Percentiles rank a stretch among this genome's conserved stretches.
phyloP scores from a whole-genome alignment of 345 rosid species.

The Eucalyptus regnans region DNA sequence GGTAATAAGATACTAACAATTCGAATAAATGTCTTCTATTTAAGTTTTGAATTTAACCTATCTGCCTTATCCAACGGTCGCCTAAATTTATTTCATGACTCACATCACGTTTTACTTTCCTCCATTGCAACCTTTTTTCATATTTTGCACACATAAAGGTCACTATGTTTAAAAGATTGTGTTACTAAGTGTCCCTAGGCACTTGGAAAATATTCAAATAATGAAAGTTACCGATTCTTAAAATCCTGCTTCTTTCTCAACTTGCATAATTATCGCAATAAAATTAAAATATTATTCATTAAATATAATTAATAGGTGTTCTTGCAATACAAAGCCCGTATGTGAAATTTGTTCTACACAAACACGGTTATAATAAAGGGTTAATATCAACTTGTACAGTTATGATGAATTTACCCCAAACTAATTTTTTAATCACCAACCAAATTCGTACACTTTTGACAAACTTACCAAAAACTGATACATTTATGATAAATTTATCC shows the following conservation, averaged over 20 bases:
- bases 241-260: neutral
- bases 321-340: neutral
- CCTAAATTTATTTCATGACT: neutral
- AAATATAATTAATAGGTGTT: neutral
- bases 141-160: neutral
- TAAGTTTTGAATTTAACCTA: neutral
- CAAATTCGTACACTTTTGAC: too few species aligned
- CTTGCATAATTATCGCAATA: neutral
- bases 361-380: too few species aligned
- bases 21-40: neutral
- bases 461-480: rapidly evolving
- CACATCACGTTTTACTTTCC: neutral
- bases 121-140: neutral
- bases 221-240: neutral
- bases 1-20: neutral
- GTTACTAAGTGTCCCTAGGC: neutral
- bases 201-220: neutral
- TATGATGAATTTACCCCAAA: too few species aligned
- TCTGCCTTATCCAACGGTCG: rapidly evolving
- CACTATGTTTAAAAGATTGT: too few species aligned
- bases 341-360: neutral
- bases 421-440: too few species aligned
- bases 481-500: too few species aligned
- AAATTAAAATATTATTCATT: too few species aligned
- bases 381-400: too few species aligned